A percentile compares a stretch with the other conserved stretches of the same genome.
Evolutionary conservation across 495 filamentous ascomycete genomes (phyloP).

Genomic region (Viridothelium virens): DNA sequence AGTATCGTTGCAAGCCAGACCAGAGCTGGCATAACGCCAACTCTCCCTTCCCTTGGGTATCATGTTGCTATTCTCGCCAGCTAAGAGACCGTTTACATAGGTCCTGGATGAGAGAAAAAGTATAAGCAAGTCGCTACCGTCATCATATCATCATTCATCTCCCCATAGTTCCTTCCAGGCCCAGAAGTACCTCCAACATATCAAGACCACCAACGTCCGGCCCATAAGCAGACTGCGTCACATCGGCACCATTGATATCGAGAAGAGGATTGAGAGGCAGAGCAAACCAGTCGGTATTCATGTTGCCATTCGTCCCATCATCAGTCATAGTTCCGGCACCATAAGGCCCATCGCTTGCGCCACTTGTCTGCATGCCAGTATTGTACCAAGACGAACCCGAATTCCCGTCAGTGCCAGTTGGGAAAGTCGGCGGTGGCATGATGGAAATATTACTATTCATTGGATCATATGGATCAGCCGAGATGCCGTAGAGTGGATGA

Average conservation of each 20-base stretch:
- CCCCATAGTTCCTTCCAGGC: slow-evolving; percentile 7
- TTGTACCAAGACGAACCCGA: neutral
- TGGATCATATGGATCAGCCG: slow-evolving; percentile 36
- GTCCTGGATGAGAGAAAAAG: neutral
- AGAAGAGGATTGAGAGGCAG: slow-evolving; percentile 42
- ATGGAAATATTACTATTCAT: slow-evolving; percentile 37
- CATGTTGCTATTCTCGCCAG: neutral
- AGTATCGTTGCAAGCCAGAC: neutral
- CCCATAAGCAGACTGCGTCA: slow-evolving; percentile 36
- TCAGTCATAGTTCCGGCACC: slow-evolving; percentile 10
- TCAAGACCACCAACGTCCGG: slow-evolving; percentile 36
- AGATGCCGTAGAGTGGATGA: slow-evolving; percentile 35
- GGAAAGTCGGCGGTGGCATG: slow-evolving; percentile 41
- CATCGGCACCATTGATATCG: slow-evolving; percentile 30
- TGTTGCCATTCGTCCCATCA: slow-evolving; percentile 14
- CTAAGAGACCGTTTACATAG: neutral
- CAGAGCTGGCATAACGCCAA: neutral
- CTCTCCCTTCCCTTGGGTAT: neutral
- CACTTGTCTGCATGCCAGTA: neutral
- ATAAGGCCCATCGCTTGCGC: slow-evolving; percentile 5
- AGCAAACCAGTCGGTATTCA: slow-evolving; percentile 40
- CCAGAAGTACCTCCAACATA: slow-evolving; percentile 35
- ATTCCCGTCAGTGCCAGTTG: slow-evolving; percentile 9
- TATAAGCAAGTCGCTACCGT: neutral
- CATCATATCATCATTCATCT: neutral